Base-by-base conservation (phyloP, 2,329 filamentous ascomycete genomes). In the Acrocalymma vagum region DNA sequence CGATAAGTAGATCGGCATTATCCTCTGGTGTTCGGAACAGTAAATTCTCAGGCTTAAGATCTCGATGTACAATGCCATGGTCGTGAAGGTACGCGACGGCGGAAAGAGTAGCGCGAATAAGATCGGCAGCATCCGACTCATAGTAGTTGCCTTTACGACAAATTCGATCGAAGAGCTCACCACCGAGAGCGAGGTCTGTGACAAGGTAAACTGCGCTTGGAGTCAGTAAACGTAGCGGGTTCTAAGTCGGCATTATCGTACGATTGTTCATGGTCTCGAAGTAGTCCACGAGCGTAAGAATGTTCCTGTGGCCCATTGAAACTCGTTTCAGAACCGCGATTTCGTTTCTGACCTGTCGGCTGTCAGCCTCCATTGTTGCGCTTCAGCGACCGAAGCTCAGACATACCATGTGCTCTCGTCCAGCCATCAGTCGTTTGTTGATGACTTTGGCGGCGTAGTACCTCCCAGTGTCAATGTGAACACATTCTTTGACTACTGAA, bases 391-490 rank as follows among this genome's bases (percentile, higher is more conserved):
- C 13, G n/a, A 23, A 21, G 16, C 13, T 39, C 69, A 45, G n/a
- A n/a, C n/a, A n/a, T 63, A 96, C 94, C 94, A 99, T 99, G 72
- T 97, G 94, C 75, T 99, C 94, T 57, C 94, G 83, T 22, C 94
- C 94, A 6, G 91, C 89, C 94, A 99, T 99, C 55, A 99, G 78
- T 42, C 93, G 82, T 80, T 99, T 99, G 77, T 99, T 99, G 74
- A 99, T 99, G 51, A 99, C 94, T 72, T 99, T 99, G 48, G 94
- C 93, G 18, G 94, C 94, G 85, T 97, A 99, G 74, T 96, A 97
- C 55, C 92, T 85, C 29, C 93, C 93, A 0, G 94, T 97, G 60
- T 97, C 93, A 63, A 97, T 97, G 70, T 99, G 94, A 18, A 97
- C 92, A 69, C 94, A 99, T 76, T 99, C 94, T 72, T 97, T 97